Base-by-base conservation (phyloP, 1,284 basidiomycete genomes). In the Ceratobasidium theobromae region DNA sequence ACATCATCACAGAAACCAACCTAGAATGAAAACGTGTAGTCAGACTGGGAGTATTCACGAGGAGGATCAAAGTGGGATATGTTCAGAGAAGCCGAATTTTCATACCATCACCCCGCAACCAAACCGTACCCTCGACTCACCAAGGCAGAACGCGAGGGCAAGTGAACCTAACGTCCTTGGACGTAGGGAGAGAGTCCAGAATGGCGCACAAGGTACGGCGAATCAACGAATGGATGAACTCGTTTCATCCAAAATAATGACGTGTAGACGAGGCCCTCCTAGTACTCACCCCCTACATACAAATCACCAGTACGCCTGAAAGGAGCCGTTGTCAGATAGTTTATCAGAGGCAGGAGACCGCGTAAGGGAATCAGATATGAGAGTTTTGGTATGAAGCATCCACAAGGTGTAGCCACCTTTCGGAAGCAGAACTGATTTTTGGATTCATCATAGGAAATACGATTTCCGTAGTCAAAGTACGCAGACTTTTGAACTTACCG, bases 221-320 rank as follows among this genome's bases (percentile, higher is more conserved):
- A 77, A 52, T 88, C 86, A 87, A 88, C 80, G 86, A 88, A 88
- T 88, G 86, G 86, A 88, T 88, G 82, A 88, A 88, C 86, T 88
- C 84, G 75, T 80, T 87, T 87, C 87, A 85, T 77, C 83, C 79
- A 73, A 9, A 62, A 35, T 21, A 53, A 60, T 46, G 25, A 45
- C 25, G 14, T n/a, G n/a, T n/a, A n/a, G n/a, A n/a, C n/a, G n/a
- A n/a, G n/a, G n/a, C n/a, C n/a, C n/a, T n/a, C n/a, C n/a, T n/a
- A n/a, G n/a, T n/a, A n/a, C n/a, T n/a, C n/a, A n/a, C n/a, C n/a
- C n/a, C n/a, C n/a, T n/a, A n/a, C n/a, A n/a, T n/a, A n/a, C n/a
- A n/a, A n/a, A n/a, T n/a, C n/a, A n/a, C n/a, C n/a, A n/a, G n/a
- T n/a, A n/a, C n/a, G n/a, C n/a, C n/a, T n/a, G n/a, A n/a, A n/a